phyloP scores from a whole-genome alignment of 1,139 yeast genomes.

The Yamadazyma diospyri region DNA sequence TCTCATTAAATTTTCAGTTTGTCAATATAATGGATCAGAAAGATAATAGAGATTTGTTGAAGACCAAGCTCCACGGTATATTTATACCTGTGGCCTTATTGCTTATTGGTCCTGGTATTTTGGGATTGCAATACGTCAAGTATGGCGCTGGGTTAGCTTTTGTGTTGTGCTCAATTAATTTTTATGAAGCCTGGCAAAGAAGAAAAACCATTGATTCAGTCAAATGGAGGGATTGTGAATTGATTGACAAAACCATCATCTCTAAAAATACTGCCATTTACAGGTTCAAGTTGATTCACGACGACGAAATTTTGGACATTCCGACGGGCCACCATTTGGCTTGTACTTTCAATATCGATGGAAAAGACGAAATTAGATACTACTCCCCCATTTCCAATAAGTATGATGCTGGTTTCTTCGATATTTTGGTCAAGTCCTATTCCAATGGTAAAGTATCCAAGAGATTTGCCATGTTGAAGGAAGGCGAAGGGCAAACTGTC shows the following conservation, averaged over 20 bases:
- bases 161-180: slow-evolving; percentile 44
- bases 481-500: slow-evolving; percentile 63
- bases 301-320: slow-evolving; percentile 57
- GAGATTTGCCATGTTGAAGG: slow-evolving; percentile 56
- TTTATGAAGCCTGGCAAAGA: slow-evolving; percentile 46
- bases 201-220: slow-evolving; percentile 46
- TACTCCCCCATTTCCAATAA: slow-evolving; percentile 74
- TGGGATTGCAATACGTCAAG: slow-evolving; percentile 50
- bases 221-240: slow-evolving; percentile 62
- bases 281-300: slow-evolving; percentile 60
- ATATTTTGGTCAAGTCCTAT: slow-evolving; percentile 70
- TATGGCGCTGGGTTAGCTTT: slow-evolving; percentile 47
- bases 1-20: slow-evolving; percentile 17
- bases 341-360: slow-evolving; percentile 53
- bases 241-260: slow-evolving; percentile 67
- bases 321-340: slow-evolving; percentile 78
- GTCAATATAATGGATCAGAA: slow-evolving; percentile 13
- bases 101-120: slow-evolving; percentile 49
- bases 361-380: slow-evolving; percentile 60
- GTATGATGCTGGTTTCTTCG: slow-evolving; percentile 69
- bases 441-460: slow-evolving; percentile 65
- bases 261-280: slow-evolving; percentile 70
- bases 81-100: slow-evolving; percentile 64
- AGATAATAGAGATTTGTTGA: slow-evolving; percentile 48
- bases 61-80: slow-evolving; percentile 68